These are phyloP conservation scores for Gaertneriomyces sp. DNA, from an alignment of 192 early-diverging fungal genomes.

Conservation along the genomic window DNA sequence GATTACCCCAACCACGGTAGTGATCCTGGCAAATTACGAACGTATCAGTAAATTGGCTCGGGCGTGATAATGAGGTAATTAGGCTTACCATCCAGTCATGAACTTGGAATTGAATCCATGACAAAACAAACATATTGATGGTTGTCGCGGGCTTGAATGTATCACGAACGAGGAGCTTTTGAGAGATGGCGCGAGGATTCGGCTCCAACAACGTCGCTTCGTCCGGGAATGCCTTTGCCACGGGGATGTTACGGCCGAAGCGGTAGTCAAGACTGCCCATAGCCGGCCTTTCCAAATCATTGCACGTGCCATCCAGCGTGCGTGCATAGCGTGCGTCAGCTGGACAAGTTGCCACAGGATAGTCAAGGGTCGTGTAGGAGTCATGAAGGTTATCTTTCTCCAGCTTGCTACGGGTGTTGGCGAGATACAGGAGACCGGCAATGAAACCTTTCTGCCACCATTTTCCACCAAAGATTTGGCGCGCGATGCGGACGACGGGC, in stretches of 20 bases:
- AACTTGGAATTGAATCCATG: slow-evolving; percentile 38
- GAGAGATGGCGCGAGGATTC: slow-evolving; percentile 9
- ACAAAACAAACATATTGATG: slow-evolving; percentile 18
- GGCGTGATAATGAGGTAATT: background rate
- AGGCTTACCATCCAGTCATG: slow-evolving; percentile 34
- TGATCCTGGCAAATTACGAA: slow-evolving; percentile 17
- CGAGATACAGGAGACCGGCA: slow-evolving; percentile 2
- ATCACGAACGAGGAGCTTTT: slow-evolving; percentile 18
- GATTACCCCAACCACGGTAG: slow-evolving; percentile 6
- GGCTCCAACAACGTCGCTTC: slow-evolving; percentile 10
- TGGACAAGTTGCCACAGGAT: slow-evolving; percentile 8
- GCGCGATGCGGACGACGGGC: too few species aligned
- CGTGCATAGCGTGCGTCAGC: slow-evolving; percentile 5
- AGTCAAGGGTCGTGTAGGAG: slow-evolving; percentile 9
- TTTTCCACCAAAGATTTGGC: background rate
- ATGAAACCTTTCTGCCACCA: slow-evolving; percentile 12
- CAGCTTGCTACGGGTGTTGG: background rate
- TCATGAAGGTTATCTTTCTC: slow-evolving; percentile 13
- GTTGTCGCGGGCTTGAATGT: slow-evolving; percentile 13
- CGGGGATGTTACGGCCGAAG: slow-evolving; percentile 24
- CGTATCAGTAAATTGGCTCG: background rate
- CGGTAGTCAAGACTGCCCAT: slow-evolving; percentile 19
- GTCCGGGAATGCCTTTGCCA: slow-evolving; percentile 7
- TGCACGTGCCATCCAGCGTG: slow-evolving; percentile 25
- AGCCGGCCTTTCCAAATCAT: slow-evolving; percentile 7